Conservation (phyloP, 768 basidiomycete species). For the Erythrobasidium yunnanense region DNA sequence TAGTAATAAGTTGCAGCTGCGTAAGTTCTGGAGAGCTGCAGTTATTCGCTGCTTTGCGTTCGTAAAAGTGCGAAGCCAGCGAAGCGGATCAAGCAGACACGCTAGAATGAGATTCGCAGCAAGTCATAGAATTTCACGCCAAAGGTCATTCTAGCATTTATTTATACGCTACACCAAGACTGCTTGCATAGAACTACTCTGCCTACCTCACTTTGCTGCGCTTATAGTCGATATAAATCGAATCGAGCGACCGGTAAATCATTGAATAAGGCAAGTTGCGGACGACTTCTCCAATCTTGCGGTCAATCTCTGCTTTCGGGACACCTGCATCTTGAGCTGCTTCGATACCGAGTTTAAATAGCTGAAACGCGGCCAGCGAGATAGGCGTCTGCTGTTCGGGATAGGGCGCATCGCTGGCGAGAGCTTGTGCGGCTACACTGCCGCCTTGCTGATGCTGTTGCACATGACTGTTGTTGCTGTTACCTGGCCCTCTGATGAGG, state of each 20-base stretch:
- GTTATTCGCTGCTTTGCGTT: too few relatives aligned
- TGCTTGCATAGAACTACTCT: neutral
- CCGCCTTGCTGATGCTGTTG: conserved; percentile 30
- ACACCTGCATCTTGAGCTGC: conserved; percentile 57
- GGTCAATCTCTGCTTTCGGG: conserved; percentile 57
- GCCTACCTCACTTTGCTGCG: neutral
- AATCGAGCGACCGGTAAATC: conserved; percentile 76
- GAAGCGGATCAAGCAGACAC: too few relatives aligned
- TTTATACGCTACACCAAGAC: too few relatives aligned
- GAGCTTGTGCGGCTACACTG: conserved; percentile 38
- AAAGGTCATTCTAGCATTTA: too few relatives aligned
- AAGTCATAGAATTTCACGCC: too few relatives aligned
- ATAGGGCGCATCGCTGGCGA: conserved; percentile 66
- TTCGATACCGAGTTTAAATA: conserved; percentile 73
- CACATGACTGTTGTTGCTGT: conserved; percentile 41
- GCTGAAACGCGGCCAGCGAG: conserved; percentile 78
- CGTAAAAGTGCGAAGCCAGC: too few relatives aligned
- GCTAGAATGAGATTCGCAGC: too few relatives aligned
- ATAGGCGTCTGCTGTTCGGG: conserved; percentile 86
- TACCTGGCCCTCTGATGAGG: conserved; percentile 58
- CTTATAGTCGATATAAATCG: conserved; percentile 16
- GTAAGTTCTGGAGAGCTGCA: too few relatives aligned
- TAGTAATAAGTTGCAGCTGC: too few relatives aligned
- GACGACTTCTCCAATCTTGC: conserved; percentile 75
- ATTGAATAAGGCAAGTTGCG: conserved; percentile 74